Percentiles rank a stretch among this genome's conserved stretches.
Conservation (phyloP, 768 basidiomycete genomes). For the Suillus subalutaceus region DNA sequence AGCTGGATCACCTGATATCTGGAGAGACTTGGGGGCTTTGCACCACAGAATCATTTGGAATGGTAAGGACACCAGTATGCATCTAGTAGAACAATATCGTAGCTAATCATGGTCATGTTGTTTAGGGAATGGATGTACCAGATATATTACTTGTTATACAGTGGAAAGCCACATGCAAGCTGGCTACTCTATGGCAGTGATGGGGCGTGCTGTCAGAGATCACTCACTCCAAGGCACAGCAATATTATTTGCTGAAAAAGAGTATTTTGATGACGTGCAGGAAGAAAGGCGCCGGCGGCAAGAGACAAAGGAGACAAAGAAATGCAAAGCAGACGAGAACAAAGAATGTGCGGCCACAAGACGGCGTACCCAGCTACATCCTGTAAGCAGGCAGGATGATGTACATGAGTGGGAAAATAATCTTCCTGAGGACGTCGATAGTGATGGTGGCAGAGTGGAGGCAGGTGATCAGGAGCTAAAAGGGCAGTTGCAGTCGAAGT, state of each 20-base stretch:
- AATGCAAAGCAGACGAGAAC: neutral
- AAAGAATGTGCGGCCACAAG: neutral
- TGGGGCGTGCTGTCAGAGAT: neutral
- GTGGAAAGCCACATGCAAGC: too few species aligned
- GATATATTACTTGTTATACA: too few species aligned
- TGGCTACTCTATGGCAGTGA: neutral
- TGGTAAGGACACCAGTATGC: neutral
- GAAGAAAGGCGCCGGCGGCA: neutral
- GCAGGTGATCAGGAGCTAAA: neutral
- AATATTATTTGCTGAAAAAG: neutral
- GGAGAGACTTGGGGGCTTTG: neutral
- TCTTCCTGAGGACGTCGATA: neutral
- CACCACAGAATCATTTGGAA: neutral
- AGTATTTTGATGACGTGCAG: neutral
- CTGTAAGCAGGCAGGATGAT: neutral
- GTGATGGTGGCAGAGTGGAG: neutral
- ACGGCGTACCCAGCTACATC: neutral
- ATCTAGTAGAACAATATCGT: neutral
- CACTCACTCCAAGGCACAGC: neutral
- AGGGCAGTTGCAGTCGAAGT: neutral
- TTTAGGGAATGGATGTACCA: neutral
- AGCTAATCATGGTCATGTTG: neutral
- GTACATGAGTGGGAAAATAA: neutral
- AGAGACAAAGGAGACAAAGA: neutral
- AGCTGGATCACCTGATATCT: neutral